A percentile compares a stretch with the other conserved stretches of the same genome.
Evolutionary conservation across 345 rosid genomes (phyloP).

Genomic region (Hypericum androsaemum): DNA sequence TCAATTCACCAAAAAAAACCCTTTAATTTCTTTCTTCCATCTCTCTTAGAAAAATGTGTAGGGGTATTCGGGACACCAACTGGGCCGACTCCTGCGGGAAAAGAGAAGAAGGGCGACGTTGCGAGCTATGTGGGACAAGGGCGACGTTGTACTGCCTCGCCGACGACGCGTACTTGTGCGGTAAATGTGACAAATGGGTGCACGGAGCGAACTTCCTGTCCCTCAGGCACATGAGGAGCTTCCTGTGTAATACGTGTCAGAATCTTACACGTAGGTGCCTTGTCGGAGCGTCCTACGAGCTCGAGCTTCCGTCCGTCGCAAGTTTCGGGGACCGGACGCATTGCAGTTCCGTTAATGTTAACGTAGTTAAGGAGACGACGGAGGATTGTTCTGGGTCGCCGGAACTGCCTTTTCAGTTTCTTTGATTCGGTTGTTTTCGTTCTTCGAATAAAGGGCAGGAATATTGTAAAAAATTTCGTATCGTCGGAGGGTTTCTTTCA

Average conservation of each 20-base stretch:
- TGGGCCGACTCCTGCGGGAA: slow-evolving; percentile 6
- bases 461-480: no score
- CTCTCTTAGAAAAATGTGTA: slow-evolving; percentile 35
- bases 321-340: slow-evolving; percentile 19
- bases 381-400: slow-evolving; percentile 13
- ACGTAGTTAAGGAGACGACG: slow-evolving; percentile 8
- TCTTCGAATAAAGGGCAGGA: not conserved
- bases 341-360: slow-evolving; percentile 12
- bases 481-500: no score
- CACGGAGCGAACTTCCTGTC: slow-evolving; percentile 82
- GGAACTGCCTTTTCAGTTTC: slow-evolving; percentile 46
- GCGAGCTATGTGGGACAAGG: slow-evolving; percentile 54
- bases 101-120: slow-evolving; percentile 14
- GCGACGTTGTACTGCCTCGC: slow-evolving; percentile 73
- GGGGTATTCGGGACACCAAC: slow-evolving; percentile 28
- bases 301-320: slow-evolving; percentile 27
- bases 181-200: slow-evolving; percentile 59
- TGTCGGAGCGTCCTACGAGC: slow-evolving; percentile 38
- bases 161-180: slow-evolving; percentile 63
- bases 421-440: slow-evolving; percentile 25
- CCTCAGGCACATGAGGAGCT: slow-evolving; percentile 58
- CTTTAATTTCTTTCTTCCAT: slow-evolving; percentile 2
- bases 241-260: slow-evolving; percentile 56
- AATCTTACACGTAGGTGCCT: slow-evolving; percentile 48
- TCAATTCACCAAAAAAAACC: no score